A percentile compares a stretch with the other conserved stretches of the same genome.
Evolutionary conservation across 768 basidiomycete species (phyloP).

Genomic region (Lentinula boryana): DNA sequence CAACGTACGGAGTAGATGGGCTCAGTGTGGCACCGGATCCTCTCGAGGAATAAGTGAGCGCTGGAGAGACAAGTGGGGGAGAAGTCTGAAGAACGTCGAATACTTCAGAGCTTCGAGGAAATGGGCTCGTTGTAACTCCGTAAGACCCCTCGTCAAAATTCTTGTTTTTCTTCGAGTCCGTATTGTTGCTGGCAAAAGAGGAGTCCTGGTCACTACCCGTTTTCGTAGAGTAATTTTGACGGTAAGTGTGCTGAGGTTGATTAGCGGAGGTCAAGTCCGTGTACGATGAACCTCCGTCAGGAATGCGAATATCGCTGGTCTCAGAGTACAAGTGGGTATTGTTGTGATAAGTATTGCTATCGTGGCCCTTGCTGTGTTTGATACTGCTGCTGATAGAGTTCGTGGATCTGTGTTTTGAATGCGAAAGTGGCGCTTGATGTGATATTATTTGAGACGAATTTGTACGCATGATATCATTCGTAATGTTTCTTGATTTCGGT

Average conservation of each 20-base stretch:
- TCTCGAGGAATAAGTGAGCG: constrained; percentile 60
- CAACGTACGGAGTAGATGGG: constrained; percentile 68
- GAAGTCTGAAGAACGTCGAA: constrained; percentile 32
- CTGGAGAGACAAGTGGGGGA: constrained; percentile 57
- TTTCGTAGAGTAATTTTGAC: constrained; percentile 2
- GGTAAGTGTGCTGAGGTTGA: constrained; percentile 6
- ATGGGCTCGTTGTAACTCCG: background rate
- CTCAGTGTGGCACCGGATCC: constrained; percentile 60
- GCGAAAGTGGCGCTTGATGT: constrained; percentile 13
- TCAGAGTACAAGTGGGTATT: constrained; percentile 15
- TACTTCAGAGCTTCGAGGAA: constrained; percentile 11
- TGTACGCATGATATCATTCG: constrained; percentile 21
- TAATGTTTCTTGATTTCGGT: constrained; percentile 25
- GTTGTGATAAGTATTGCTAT: constrained; percentile 12
- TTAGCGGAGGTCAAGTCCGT: constrained; percentile 1
- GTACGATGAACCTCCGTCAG: constrained; percentile 6
- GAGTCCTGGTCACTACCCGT: background rate
- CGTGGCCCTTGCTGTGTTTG: constrained; percentile 12
- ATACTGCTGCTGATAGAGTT: constrained; percentile 18
- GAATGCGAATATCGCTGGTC: constrained; percentile 19
- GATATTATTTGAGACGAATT: constrained; percentile 9
- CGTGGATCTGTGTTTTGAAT: constrained; percentile 18
- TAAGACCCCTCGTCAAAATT: constrained; percentile 4
- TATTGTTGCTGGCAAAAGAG: constrained; percentile 6
- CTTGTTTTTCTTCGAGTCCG: constrained; percentile 1